Percentiles rank a stretch among this genome's conserved stretches.
Evolutionary conservation across 352 stramenopile genomes (phyloP).

Genomic region (Aphanomyces cochlioides): DNA sequence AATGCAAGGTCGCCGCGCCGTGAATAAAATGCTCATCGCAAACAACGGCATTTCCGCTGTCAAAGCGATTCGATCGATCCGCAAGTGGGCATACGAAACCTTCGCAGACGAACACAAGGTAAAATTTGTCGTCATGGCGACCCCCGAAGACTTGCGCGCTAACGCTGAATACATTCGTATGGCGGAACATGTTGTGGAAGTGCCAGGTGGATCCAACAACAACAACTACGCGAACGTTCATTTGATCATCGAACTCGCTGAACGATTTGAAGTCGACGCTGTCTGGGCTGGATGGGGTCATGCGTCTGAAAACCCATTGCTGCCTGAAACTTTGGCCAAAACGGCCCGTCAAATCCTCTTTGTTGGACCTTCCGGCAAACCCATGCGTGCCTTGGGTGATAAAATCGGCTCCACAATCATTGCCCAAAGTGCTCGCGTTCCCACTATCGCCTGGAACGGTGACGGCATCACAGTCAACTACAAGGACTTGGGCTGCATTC

Average conservation of each 20-base stretch:
- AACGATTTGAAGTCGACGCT: slow-evolving; percentile 94
- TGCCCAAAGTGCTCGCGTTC: slow-evolving; percentile 97
- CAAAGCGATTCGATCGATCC: slow-evolving; percentile 99
- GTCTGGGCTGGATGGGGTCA: slow-evolving; percentile 99
- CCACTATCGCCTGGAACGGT: slow-evolving; percentile 99
- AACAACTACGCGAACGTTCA: slow-evolving; percentile 99
- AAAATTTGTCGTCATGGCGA: slow-evolving; percentile 99
- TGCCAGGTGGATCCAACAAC: slow-evolving; percentile 99
- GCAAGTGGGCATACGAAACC: slow-evolving; percentile 98
- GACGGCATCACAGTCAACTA: slow-evolving; percentile 93
- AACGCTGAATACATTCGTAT: slow-evolving; percentile 99
- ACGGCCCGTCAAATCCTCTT: slow-evolving; percentile 95
- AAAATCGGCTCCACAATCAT: slow-evolving; percentile 99
- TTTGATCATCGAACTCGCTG: slow-evolving; percentile 97
- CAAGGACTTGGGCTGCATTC: slow-evolving; percentile 80
- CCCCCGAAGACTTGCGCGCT: slow-evolving; percentile 97
- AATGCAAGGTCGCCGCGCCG: slow-evolving; percentile 85
- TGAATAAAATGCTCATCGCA: slow-evolving; percentile 97
- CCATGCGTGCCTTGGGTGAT: slow-evolving; percentile 99
- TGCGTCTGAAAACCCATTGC: slow-evolving; percentile 96
- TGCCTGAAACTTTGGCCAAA: slow-evolving; percentile 93
- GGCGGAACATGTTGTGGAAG: slow-evolving; percentile 99
- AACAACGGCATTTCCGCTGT: slow-evolving; percentile 99
- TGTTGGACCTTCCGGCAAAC: slow-evolving; percentile 95
- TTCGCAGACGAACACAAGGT: slow-evolving; percentile 93